These are phyloP conservation scores for Xerocomellus amylosporus DNA, from an alignment of 768 basidiomycete genomes.

Conservation along the genomic window DNA sequence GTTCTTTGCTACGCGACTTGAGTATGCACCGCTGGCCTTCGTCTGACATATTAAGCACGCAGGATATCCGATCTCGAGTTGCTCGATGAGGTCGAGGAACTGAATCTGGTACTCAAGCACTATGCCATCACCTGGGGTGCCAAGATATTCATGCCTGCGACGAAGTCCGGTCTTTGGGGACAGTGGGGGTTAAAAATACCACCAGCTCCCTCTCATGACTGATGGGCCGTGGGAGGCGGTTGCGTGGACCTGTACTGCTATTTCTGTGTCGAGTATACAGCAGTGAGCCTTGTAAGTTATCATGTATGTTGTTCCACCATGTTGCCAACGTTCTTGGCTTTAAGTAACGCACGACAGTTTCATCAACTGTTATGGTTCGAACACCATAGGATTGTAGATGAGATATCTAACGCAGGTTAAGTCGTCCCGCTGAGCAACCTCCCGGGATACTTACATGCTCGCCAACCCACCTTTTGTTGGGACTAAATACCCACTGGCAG, in stretches of 20 bases:
- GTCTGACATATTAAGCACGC: not conserved
- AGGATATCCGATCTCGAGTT: slow-evolving; percentile 82
- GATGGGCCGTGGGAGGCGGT: not conserved
- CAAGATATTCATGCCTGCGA: slow-evolving; percentile 1
- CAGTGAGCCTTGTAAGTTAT: not conserved
- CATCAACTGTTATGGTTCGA: no score
- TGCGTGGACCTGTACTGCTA: not conserved
- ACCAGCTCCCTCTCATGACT: not conserved
- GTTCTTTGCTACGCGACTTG: slow-evolving; percentile 5
- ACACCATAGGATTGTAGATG: no score
- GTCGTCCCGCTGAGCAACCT: not conserved
- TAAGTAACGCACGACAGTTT: not conserved
- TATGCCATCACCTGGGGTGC: slow-evolving; percentile 69
- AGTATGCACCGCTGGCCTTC: not conserved
- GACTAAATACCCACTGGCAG: no score
- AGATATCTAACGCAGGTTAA: no score
- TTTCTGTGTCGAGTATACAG: not conserved
- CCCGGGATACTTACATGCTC: not conserved
- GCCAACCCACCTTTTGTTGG: not conserved
- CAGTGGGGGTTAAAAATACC: slow-evolving; percentile 12
- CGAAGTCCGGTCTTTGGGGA: slow-evolving; percentile 5
- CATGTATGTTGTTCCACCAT: not conserved
- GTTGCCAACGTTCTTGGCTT: not conserved
- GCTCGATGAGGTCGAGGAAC: slow-evolving; percentile 84
- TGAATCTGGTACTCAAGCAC: slow-evolving; percentile 57